Base-by-base conservation (phyloP, 108 stramenopile species). In the Nitzschia sp. region DNA sequence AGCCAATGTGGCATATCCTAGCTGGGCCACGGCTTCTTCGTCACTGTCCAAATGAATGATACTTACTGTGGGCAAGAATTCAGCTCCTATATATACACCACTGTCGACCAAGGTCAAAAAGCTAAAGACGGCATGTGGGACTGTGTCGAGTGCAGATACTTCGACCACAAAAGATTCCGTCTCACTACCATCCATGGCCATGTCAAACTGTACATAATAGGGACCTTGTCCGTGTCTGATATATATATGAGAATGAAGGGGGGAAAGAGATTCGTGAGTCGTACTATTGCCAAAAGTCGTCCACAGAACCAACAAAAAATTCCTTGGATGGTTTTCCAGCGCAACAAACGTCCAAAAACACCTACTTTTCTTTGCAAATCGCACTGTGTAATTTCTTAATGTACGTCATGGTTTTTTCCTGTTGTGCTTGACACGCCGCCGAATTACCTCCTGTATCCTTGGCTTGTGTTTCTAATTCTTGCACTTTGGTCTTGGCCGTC, bases 61-160 rank as follows among this genome's bases (percentile, higher is more conserved):
- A 9, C 48, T 65, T 65, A 45, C 58, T 30, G 72, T 59, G 4
- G 63, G 57, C 54, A 65, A 48, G 38, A 76, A 70, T 9, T 51
- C 53, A 0, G 64, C 38, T 34, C 48, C 69, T 15, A 64, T 59
- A 36, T 77, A 77, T 18, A 77, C 23, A 23, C 49, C 45, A 25
- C 55, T 33, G 9, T 70, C 68, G 23, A 70, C 69, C 42, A 77
- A 68, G 18, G 68, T 36, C 19, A 77, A 57, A 51, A 77, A 70
- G 6, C 63, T 70, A 35, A 38, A 70, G 0, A 57, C 59, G 23
- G 68, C 63, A 70, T 65, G 69, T 8, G 76, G 68, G 33, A 77
- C 34, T 21, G 23, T 18, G 9, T 58, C 55, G 15, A 45, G 49
- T 2, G 72, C 34, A 30, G 53, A 17, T 24, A 72, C 28, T 46